Evolutionary conservation across 768 basidiomycete species (phyloP), one percentile per base, ranked within the genome.

Genomic region (Ramaria sp.): DNA sequence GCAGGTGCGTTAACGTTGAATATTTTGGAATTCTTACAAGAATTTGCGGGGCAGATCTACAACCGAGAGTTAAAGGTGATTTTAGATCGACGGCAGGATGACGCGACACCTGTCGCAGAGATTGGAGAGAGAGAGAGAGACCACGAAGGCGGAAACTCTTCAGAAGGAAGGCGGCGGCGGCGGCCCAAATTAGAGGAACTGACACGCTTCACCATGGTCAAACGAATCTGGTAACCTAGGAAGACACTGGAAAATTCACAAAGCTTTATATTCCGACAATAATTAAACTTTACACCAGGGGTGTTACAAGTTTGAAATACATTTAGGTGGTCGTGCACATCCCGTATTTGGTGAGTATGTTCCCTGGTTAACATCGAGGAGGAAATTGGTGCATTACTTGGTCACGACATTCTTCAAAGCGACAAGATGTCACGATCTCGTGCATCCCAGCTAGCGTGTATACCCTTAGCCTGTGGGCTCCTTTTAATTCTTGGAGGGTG

Each of bases 191-290:
- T 97, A 48, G 92, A 96, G 65, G 90, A 95, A 63, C 76, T 97
- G 48, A 95, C 90, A 32, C 69, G 93, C 53, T 97, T 88, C 72
- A 95, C 92, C 18, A 97, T 97, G 93, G 86, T 95, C 44, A 95
- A 95, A 64, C 75, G 89, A 50, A 94, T 95, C 43, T 94, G 79
- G 79, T 83, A 59, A 66, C 22, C 25, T 27, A 28, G 9, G 12
- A 15, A 57, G 36, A 43, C 15, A 10, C 43, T n/a, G n/a, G n/a
- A n/a, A n/a, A 22, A 13, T 32, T 57, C 27, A 3, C 12, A 32
- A 34, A 10, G n/a, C 9, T 43, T n/a, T n/a, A 27, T 22, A 28
- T 18, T 7, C 48, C 8, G 22, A 18, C 20, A 27, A n/a, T 28
- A 18, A 7, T 6, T 27, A 4, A 27, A 27, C 9, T 34, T 12